Conservation (phyloP, 208 protist genomes). For the Leishmania guyanensis region DNA sequence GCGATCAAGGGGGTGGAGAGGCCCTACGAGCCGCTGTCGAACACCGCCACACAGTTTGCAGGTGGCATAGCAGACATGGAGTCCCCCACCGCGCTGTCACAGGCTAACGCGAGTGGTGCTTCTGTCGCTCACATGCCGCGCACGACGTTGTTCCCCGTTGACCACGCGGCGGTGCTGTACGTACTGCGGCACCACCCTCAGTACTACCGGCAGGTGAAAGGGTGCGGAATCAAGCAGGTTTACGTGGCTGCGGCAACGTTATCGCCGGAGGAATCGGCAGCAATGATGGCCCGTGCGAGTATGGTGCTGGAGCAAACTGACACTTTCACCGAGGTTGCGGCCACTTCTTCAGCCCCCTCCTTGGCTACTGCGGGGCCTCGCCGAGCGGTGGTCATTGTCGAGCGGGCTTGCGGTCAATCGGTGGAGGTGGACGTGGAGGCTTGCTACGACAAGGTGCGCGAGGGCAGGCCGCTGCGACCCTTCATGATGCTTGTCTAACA, state of each 20-base stretch:
- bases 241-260: constrained; percentile 27
- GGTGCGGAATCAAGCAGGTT: constrained; percentile 66
- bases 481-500: constrained; percentile 17
- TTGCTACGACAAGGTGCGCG: constrained; percentile 35
- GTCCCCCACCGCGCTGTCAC: neutral
- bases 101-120: neutral
- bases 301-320: neutral
- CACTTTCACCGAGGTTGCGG: neutral
- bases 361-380: neutral
- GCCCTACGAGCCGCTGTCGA: neutral
- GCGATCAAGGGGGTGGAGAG: neutral
- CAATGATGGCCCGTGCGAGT: neutral
- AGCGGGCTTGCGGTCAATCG: constrained; percentile 42
- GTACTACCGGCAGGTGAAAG: constrained; percentile 54
- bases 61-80: neutral
- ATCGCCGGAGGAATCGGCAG: neutral
- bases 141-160: constrained; percentile 54
- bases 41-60: neutral
- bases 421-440: constrained; percentile 41
- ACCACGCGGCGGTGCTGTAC: constrained; percentile 46
- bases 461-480: constrained; percentile 20
- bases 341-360: neutral
- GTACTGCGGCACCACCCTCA: constrained; percentile 73
- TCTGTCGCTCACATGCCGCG: constrained; percentile 8
- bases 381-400: constrained; percentile 30